Base-by-base conservation (phyloP, 345 rosid species). In the Eucalyptus fibrosa region DNA sequence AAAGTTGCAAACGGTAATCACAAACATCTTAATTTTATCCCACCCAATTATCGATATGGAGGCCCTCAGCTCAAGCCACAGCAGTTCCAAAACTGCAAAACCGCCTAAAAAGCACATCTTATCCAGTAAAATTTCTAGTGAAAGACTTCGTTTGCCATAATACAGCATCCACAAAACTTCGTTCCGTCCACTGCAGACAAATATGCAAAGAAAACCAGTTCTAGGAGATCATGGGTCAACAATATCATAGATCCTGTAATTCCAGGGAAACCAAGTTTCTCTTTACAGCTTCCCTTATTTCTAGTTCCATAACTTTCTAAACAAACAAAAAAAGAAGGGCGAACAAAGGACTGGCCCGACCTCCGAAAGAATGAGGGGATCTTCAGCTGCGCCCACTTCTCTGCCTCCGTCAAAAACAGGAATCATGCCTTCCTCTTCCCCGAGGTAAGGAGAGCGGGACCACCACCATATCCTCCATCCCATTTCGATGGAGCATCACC, bases 341-440 rank as follows among this genome's bases (percentile, higher is more conserved):
- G 3, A 40, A 47, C 28, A n/a, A 42, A 40, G 50, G 28, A 40
- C 53, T 88, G 60, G 34, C 32, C 37, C 44, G 15, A 50, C 9
- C 51, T n/a, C 55, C 1, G 21, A 34, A 62, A 88, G 37, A 18
- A 50, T 44, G 51, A 30, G 8, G 49, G 51, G 53, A 21, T 28
- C 59, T 44, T 67, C 85, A 80, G 62, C 89, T 49, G 51, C 34
- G 1, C 21, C 53, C 32, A 30, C 69, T 62, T 62, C n/a, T 62
- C 69, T 62, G 69, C 69, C 69, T 62, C 69, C 69, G 69, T 62
- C 69, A 51, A 51, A 24, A 59, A 16, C 83, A 13, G 32, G 90
- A 87, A 94, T 92, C 91, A 92, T 88, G 42, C 94, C 94, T 88
- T 94, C 94, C 92, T 94, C 94, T 28, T 91, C 92, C 14, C 88